Evolutionary conservation across 148 eudicot species (phyloP).

Genomic region (Vaccinium vitisidaea): DNA sequence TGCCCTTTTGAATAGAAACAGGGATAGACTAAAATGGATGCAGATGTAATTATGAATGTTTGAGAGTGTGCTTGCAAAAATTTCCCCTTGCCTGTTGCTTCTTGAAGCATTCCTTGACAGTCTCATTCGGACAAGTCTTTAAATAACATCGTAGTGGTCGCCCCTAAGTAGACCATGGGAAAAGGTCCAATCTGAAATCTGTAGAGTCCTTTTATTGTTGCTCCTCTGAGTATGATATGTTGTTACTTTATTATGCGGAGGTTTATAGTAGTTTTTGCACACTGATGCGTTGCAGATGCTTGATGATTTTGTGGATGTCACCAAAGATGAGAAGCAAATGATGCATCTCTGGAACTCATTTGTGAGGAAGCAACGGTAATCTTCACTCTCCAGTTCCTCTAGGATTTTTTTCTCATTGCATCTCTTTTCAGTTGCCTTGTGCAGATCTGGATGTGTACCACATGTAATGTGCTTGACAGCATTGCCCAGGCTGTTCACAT

Average conservation of each 20-base stretch:
- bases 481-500: neutral
- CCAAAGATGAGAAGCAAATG: conserved; percentile 84
- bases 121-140: neutral
- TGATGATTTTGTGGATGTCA: conserved; percentile 96
- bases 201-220: neutral
- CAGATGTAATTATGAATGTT: neutral
- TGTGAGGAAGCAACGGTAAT: conserved; percentile 87
- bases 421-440: neutral
- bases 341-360: conserved; percentile 99
- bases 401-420: neutral
- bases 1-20: neutral
- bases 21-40: neutral
- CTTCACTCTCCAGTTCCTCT: conserved; percentile 10
- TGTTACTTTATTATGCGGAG: neutral
- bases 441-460: neutral
- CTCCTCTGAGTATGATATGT: conserved; percentile 1
- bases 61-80: neutral
- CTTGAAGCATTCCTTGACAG: neutral
- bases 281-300: conserved; percentile 64
- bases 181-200: neutral
- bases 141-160: neutral
- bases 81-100: neutral
- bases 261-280: neutral
- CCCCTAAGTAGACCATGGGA: neutral
- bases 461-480: conserved; percentile 2